These are phyloP conservation scores for Articulospora tetracladia DNA, from an alignment of 495 filamentous ascomycete genomes.

Conservation along the genomic window DNA sequence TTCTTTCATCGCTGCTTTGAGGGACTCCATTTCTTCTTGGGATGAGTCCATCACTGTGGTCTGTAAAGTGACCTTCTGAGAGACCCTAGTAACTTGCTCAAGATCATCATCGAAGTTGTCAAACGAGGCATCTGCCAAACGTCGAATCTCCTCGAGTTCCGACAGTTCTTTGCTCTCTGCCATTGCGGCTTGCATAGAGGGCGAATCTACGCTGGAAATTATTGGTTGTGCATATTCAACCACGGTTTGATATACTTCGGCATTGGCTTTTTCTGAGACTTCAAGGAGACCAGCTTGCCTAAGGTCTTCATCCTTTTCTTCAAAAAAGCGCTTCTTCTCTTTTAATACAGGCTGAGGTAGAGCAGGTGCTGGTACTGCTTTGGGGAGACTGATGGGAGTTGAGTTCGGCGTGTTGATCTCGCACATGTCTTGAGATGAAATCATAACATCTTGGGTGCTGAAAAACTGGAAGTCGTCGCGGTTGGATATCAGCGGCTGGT, in stretches of 20 bases:
- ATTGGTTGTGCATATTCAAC: no score
- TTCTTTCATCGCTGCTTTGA: background rate
- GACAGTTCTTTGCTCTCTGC: background rate
- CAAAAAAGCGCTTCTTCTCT: slow-evolving; percentile 18
- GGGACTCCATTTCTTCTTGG: background rate
- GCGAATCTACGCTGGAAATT: background rate
- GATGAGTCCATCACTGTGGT: background rate
- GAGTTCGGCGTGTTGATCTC: slow-evolving; percentile 34
- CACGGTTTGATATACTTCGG: background rate
- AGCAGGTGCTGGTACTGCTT: background rate
- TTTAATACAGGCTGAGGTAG: background rate
- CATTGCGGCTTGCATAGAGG: background rate
- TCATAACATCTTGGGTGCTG: slow-evolving; percentile 38
- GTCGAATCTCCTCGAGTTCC: background rate
- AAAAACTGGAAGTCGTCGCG: slow-evolving; percentile 12
- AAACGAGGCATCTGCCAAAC: background rate
- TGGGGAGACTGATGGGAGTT: slow-evolving; percentile 12
- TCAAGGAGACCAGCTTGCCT: slow-evolving; percentile 6
- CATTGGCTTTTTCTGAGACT: background rate
- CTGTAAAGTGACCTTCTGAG: no score
- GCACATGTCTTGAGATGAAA: slow-evolving; percentile 44
- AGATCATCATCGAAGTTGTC: background rate
- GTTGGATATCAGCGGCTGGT: background rate
- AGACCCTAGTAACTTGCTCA: background rate
- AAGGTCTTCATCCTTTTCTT: slow-evolving; percentile 25